phyloP scores from a whole-genome alignment of 2,329 filamentous ascomycete species.

The Scedosporium aurantiacum region DNA sequence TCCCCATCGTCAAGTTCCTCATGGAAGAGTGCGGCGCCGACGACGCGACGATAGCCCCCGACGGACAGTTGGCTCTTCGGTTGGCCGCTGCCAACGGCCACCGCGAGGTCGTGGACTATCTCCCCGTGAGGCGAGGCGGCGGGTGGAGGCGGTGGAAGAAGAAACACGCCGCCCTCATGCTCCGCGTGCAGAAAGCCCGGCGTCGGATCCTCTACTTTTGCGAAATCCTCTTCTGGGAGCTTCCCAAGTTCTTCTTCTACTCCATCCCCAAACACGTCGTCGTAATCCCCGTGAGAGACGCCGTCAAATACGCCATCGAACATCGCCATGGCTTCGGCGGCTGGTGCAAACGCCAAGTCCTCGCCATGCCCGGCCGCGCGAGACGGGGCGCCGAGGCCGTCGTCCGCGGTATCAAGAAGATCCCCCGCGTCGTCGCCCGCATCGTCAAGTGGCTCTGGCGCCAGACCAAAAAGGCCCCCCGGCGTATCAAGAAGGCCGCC shows the following conservation, averaged over 20 bases:
- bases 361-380: slow-evolving; percentile 16
- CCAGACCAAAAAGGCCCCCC: slow-evolving; percentile 14
- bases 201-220: slow-evolving; percentile 15
- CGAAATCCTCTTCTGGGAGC: slow-evolving; percentile 12
- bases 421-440: slow-evolving; percentile 14
- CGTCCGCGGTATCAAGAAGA: slow-evolving; percentile 12
- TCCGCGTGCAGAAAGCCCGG: slow-evolving; percentile 14
- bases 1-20: slow-evolving; percentile 29
- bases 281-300: slow-evolving; percentile 4
- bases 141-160: slow-evolving; percentile 25
- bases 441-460: slow-evolving; percentile 10
- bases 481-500: slow-evolving; percentile 14
- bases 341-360: slow-evolving; percentile 19
- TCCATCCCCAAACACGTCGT: slow-evolving; percentile 14
- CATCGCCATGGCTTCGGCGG: slow-evolving; percentile 16
- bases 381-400: slow-evolving; percentile 12
- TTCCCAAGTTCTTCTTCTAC: slow-evolving; percentile 20
- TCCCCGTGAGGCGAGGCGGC: slow-evolving; percentile 27
- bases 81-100: slow-evolving; percentile 30
- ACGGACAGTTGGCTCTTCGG: slow-evolving; percentile 33
- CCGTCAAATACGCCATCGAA: slow-evolving; percentile 13
- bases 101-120: slow-evolving; percentile 29
- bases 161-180: slow-evolving; percentile 20
- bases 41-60: slow-evolving; percentile 30
- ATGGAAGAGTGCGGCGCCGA: slow-evolving; percentile 28